phyloP scores from a whole-genome alignment of 192 early-diverging fungal species.

The Entrophospora sp. region DNA sequence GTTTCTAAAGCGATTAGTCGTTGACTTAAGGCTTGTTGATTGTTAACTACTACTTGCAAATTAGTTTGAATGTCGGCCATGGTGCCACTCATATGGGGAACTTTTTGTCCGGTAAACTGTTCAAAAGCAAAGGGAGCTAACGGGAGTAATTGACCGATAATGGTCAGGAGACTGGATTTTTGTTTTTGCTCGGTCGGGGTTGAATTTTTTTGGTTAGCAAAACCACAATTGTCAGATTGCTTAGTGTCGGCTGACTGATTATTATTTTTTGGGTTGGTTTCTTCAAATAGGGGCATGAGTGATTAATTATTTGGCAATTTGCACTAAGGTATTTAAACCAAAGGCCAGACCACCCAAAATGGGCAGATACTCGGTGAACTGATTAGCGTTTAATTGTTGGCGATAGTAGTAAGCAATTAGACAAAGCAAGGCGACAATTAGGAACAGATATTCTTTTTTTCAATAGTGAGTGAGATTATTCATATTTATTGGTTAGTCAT shows the following conservation, averaged over 20 bases:
- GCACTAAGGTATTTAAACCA: too few species aligned
- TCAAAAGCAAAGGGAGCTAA: slow-evolving; percentile 6
- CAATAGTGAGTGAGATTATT: too few species aligned
- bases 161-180: neutral
- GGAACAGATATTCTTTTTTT: too few species aligned
- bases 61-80: neutral
- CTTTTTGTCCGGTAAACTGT: slow-evolving; percentile 2
- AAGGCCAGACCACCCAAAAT: neutral
- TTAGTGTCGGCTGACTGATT: neutral
- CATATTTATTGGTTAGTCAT: too few species aligned
- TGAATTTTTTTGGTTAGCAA: neutral
- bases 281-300: neutral
- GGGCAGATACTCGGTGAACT: neutral
- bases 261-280: neutral
- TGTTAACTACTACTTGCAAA: neutral
- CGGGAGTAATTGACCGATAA: neutral
- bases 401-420: too few species aligned
- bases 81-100: neutral
- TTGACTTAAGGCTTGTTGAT: neutral
- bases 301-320: neutral
- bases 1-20: slow-evolving; percentile 4
- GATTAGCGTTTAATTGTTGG: neutral
- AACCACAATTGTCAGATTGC: neutral
- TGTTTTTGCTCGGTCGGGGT: neutral
- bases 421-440: too few species aligned